A percentile compares a stretch with the other conserved stretches of the same genome.
phyloP scores from a whole-genome alignment of 768 basidiomycete genomes.

The Tylopilus plumbeoviolaceoides region DNA sequence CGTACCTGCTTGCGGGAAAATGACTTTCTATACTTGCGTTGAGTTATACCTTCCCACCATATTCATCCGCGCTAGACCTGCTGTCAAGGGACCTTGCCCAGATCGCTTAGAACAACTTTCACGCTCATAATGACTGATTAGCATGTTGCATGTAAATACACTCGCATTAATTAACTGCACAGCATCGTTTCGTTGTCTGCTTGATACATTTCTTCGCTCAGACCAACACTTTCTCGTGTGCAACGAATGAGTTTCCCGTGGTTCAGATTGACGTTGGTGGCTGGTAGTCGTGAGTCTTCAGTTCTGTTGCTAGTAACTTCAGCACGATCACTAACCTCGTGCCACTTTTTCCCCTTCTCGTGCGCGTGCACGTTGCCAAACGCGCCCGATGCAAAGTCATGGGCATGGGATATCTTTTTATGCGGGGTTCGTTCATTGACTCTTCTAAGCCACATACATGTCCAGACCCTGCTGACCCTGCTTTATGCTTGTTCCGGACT shows the following conservation, averaged over 20 bases:
- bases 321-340: conserved; percentile 5
- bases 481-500: not conserved
- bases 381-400: conserved; percentile 38
- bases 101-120: conserved; percentile 7
- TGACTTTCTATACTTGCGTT: conserved; percentile 15
- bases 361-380: not conserved
- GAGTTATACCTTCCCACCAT: conserved; percentile 9
- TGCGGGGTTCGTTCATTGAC: conserved; percentile 47
- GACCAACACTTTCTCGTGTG: not conserved
- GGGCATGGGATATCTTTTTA: conserved; percentile 52
- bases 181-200: conserved; percentile 2
- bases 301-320: not conserved
- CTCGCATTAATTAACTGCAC: conserved; percentile 14
- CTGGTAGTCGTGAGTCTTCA: conserved; percentile 44
- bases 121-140: conserved; percentile 2
- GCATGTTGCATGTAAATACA: conserved; percentile 9
- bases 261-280: conserved; percentile 46
- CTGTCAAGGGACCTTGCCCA: conserved; percentile 4
- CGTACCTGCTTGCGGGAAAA: conserved; percentile 21
- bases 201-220: not conserved
- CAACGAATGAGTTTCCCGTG: conserved; percentile 51
- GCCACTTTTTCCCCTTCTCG: not conserved
- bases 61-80: conserved; percentile 6
- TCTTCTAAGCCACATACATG: not conserved
- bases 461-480: conserved; percentile 6